Evolutionary conservation across 2,329 filamentous ascomycete species (phyloP), one percentile per base, ranked within the genome.

Genomic region (Nemania sp.): DNA sequence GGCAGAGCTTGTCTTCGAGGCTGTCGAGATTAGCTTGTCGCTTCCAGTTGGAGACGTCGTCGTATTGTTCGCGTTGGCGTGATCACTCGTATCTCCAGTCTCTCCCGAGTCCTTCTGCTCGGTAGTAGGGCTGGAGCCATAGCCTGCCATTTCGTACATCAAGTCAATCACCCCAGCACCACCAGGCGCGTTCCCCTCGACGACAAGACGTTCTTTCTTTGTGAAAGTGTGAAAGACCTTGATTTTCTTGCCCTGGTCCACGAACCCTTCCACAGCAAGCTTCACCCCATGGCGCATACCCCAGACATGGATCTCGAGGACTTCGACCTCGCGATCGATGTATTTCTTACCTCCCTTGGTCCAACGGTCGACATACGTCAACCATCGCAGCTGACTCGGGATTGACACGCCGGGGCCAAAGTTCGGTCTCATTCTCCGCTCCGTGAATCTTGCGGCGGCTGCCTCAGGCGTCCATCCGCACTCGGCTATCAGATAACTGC

Each of bases 401-500:
- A 99, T 99, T 35, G 90, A 95, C 21, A 99, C 89, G 3, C 95
- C 95, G 1, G 88, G 84, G 1, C 94, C 95, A 72, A 97, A 98
- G 17, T 88, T 88, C 2, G 90, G 90, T 50, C 92, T 81, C 95
- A 99, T 99, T 29, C 95, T 84, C 52, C 92, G 80, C 70, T 92
- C 87, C 0, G 95, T 99, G 67, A 87, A 87, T 15, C 83, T 75
- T 1, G 77, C 78, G 7, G 86, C 77, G 1, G 84, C 84, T 54
- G 84, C 76, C 61, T 83, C 78, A 0, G 79, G 73, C 20, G 75
- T 79, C 84, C 83, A 86, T 0, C 83, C 84, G 71, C 95, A 90
- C 73, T 98, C 91, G 7, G 90, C 88, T 69, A 99, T 95, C 59
- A 99, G 80, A 73, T 97, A 98, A 68, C 90, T 91, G 76, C 91